These are phyloP conservation scores for Inga oerstediana DNA, from an alignment of 306 rosid genomes.

Conservation along the genomic window DNA sequence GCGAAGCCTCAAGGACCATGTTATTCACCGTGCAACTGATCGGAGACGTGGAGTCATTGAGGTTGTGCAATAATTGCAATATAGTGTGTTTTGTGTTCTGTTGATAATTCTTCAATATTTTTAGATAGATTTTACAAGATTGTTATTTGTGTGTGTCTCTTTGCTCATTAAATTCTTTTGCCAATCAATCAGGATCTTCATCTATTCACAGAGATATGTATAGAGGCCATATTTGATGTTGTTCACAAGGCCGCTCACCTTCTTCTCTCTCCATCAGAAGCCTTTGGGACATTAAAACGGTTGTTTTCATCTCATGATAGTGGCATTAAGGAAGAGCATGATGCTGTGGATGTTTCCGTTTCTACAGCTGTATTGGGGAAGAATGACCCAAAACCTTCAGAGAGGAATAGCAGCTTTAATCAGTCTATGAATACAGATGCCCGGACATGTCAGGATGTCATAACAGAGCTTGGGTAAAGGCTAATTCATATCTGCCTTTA, in stretches of 20 bases:
- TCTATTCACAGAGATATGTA: conserved; percentile 72
- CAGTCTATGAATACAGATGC: conserved; percentile 88
- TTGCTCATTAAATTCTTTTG: conserved; percentile 25
- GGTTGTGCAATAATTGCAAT: conserved; percentile 46
- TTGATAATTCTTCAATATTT: conserved; percentile 48
- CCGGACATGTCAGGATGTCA: conserved; percentile 95
- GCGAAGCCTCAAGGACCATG: conserved; percentile 68
- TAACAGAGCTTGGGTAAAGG: conserved; percentile 90
- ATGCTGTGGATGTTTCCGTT: conserved; percentile 35
- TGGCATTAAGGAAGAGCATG: conserved; percentile 30
- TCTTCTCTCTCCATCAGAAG: conserved; percentile 75
- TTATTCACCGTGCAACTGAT: conserved; percentile 78
- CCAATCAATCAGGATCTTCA: conserved; percentile 76
- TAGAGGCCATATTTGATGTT: conserved; percentile 80
- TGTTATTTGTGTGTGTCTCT: background rate
- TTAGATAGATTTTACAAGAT: background rate
- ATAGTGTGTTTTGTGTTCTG: conserved; percentile 37
- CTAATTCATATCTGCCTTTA: conserved; percentile 20
- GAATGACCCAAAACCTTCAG: conserved; percentile 51
- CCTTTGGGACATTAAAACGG: conserved; percentile 46
- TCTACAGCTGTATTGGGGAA: conserved; percentile 63
- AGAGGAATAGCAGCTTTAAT: conserved; percentile 51
- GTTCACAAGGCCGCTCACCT: conserved; percentile 77
- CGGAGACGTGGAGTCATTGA: conserved; percentile 92
- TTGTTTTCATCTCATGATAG: conserved; percentile 45